Evolutionary conservation across 192 early-diverging fungal species (phyloP).

Genomic region (Chytriomyces sp.): DNA sequence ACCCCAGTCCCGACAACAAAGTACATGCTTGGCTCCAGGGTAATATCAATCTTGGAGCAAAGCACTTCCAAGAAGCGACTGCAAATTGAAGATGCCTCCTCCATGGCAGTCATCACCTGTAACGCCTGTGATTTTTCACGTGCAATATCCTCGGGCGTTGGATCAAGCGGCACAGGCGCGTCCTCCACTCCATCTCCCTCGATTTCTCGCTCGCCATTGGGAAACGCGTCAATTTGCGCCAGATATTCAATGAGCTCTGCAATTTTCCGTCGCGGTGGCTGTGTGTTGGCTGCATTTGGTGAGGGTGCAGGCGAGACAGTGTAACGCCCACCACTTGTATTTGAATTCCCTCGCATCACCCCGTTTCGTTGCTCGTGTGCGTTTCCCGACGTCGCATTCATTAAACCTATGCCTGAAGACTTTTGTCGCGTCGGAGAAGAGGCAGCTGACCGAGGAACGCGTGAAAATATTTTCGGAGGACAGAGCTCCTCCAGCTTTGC

Average conservation of each 20-base stretch:
- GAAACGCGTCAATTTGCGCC: conserved; percentile 29
- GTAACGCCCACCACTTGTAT: background rate
- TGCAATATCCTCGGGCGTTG: conserved; percentile 10
- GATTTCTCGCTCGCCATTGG: conserved; percentile 2
- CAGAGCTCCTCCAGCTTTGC: conserved; percentile 35
- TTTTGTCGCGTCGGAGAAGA: conserved; percentile 10
- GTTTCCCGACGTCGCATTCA: too few relatives aligned
- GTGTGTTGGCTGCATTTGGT: background rate
- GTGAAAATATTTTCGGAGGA: conserved; percentile 11
- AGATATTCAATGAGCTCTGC: conserved; percentile 34
- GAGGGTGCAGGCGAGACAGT: background rate
- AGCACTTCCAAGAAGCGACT: conserved; percentile 21
- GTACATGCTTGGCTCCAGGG: conserved; percentile 29
- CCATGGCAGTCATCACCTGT: conserved; percentile 27
- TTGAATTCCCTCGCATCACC: background rate
- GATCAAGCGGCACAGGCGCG: conserved; percentile 12
- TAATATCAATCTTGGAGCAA: conserved; percentile 35
- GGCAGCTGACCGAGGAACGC: background rate
- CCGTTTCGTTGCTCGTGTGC: too few relatives aligned
- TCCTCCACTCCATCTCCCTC: conserved; percentile 7
- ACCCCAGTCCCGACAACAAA: conserved; percentile 36
- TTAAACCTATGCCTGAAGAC: background rate
- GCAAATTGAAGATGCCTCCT: conserved; percentile 28
- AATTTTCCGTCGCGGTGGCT: conserved; percentile 14
- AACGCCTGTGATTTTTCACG: conserved; percentile 6